phyloP scores from a whole-genome alignment of 495 filamentous ascomycete species.

The Neurospora sp. region DNA sequence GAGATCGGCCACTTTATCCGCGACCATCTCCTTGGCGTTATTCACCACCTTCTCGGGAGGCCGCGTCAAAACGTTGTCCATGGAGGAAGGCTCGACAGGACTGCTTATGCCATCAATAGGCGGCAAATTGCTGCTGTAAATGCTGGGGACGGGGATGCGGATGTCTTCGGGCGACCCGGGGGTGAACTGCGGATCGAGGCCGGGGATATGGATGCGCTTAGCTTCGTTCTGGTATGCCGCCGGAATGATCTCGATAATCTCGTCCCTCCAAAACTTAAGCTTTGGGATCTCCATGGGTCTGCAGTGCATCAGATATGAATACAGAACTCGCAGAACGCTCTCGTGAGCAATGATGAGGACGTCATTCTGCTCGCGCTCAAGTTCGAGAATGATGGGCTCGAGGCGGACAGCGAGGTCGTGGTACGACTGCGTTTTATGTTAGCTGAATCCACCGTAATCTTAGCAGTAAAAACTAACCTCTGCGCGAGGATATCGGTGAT shows the following conservation, averaged over 20 bases:
- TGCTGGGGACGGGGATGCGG: slow-evolving; percentile 61
- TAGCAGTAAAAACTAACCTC: slow-evolving; percentile 49
- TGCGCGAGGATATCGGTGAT: slow-evolving; percentile 90
- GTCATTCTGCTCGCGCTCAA: slow-evolving; percentile 95
- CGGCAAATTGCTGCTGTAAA: slow-evolving; percentile 12
- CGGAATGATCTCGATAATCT: slow-evolving; percentile 98
- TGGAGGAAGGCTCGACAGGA: slow-evolving; percentile 17
- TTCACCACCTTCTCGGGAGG: slow-evolving; percentile 37
- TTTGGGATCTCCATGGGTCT: slow-evolving; percentile 91
- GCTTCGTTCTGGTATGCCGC: slow-evolving; percentile 94
- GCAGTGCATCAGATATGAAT: slow-evolving; percentile 98
- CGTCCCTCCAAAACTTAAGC: slow-evolving; percentile 87
- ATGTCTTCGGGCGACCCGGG: slow-evolving; percentile 76
- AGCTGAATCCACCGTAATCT: not conserved
- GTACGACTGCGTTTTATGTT: slow-evolving; percentile 59
- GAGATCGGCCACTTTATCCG: slow-evolving; percentile 38
- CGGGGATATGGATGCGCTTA: slow-evolving; percentile 60
- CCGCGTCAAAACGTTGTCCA: slow-evolving; percentile 16
- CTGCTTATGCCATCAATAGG: slow-evolving; percentile 26
- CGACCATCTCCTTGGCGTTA: slow-evolving; percentile 32
- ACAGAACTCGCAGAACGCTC: slow-evolving; percentile 88
- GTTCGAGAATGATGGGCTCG: slow-evolving; percentile 96
- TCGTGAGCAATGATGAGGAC: slow-evolving; percentile 97
- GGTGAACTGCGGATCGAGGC: slow-evolving; percentile 34
- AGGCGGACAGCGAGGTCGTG: slow-evolving; percentile 95